phyloP scores from a whole-genome alignment of 2,329 filamentous ascomycete genomes.

The Exophiala mesophila region DNA sequence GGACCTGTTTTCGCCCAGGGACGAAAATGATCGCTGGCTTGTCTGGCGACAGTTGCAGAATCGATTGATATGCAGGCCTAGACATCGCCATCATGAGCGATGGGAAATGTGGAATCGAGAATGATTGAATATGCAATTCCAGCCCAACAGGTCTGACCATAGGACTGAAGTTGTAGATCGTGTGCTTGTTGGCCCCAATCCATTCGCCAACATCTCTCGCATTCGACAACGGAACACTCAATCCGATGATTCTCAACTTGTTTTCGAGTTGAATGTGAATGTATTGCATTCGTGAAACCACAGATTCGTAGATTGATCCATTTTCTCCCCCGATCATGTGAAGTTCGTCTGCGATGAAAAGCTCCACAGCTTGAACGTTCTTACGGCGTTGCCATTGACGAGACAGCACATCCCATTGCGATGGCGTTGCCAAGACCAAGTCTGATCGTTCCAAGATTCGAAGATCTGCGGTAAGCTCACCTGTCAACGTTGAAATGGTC shows the following conservation, averaged over 20 bases:
- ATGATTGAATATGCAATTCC: slow-evolving; percentile 92
- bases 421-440: slow-evolving; percentile 83
- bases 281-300: slow-evolving; percentile 97
- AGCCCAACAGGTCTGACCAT: slow-evolving; percentile 82
- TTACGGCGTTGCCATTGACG: slow-evolving; percentile 95
- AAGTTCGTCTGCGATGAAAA: slow-evolving; percentile 93
- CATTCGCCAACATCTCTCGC: slow-evolving; percentile 93
- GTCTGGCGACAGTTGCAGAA: slow-evolving; percentile 79
- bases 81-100: slow-evolving; percentile 99
- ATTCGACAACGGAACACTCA: slow-evolving; percentile 89
- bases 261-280: slow-evolving; percentile 85
- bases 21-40: slow-evolving; percentile 91
- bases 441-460: slow-evolving; percentile 84
- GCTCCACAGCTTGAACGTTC: slow-evolving; percentile 82
- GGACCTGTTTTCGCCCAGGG: slow-evolving; percentile 86
- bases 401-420: slow-evolving; percentile 93
- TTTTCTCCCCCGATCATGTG: slow-evolving; percentile 83
- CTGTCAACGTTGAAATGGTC: slow-evolving; percentile 85
- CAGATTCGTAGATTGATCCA: slow-evolving; percentile 89
- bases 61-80: slow-evolving; percentile 83
- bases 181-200: slow-evolving; percentile 97
- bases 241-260: slow-evolving; percentile 77
- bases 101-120: slow-evolving; percentile 92
- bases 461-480: slow-evolving; percentile 85
- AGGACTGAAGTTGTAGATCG: slow-evolving; percentile 97